Evolutionary conservation across 345 rosid species (phyloP).

Genomic region (Anastatica hierochuntica): DNA sequence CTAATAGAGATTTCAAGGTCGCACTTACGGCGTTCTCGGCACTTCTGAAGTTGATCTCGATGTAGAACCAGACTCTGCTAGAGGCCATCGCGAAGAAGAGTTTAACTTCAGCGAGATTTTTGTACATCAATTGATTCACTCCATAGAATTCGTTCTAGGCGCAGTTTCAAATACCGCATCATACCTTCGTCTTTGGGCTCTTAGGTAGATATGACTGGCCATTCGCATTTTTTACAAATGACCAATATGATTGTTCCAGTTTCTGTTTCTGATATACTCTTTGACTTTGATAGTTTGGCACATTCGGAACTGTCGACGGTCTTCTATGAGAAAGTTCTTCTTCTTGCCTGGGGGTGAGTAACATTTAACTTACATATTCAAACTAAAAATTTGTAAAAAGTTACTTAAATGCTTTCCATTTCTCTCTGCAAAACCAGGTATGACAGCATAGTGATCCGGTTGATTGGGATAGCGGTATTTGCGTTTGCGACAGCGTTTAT

Average conservation of each 20-base stretch:
- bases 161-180: conserved; percentile 98
- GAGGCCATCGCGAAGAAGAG: conserved; percentile 62
- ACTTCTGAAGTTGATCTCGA: conserved; percentile 75
- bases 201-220: conserved; percentile 43
- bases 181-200: conserved; percentile 98
- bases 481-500: conserved; percentile 93
- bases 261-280: conserved; percentile 3
- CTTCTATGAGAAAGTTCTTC: conserved; percentile 90
- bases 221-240: not conserved
- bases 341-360: conserved; percentile 95
- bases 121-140: conserved; percentile 99
- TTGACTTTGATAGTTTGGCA: conserved; percentile 64
- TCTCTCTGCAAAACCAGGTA: conserved; percentile 46
- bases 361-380: not conserved
- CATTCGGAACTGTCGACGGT: conserved; percentile 94
- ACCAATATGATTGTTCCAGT: not conserved
- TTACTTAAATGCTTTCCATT: not conserved
- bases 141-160: conserved; percentile 91
- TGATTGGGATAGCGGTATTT: conserved; percentile 73
- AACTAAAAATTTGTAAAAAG: not conserved
- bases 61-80: conserved; percentile 63
- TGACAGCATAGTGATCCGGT: conserved; percentile 55
- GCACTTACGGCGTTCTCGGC: conserved; percentile 72
- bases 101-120: conserved; percentile 94
- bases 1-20: conserved; percentile 87